Evolutionary conservation across 1,284 basidiomycete genomes (phyloP), one percentile per base, ranked within the genome.

Genomic region (Sanghuangporus baumii): DNA sequence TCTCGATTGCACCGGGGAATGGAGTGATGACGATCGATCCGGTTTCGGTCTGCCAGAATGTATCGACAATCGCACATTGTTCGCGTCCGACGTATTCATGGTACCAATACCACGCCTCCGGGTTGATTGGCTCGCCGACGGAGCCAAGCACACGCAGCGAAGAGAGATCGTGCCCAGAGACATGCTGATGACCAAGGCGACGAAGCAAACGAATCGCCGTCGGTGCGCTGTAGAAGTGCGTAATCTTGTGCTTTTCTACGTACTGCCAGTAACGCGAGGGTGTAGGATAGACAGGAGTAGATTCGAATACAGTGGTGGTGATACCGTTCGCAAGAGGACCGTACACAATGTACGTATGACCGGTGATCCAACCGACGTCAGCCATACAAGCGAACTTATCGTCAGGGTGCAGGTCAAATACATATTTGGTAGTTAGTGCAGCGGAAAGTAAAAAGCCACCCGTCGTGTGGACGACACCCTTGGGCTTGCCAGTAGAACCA

Each of bases 91-190:
- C 95, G 72, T 94, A 86, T 71, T 98, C 94, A 75, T 94, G 92
- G 79, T 96, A 98, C 96, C 96, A 98, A 72, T 96, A 86, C 96
- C 97, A 98, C 3, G 96, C 97, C 75, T 98, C 96, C 34, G 96
- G 96, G 78, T 98, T 98, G 81, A 99, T 98, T 6, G 97, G 97
- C 79, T 99, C 96, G 60, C 96, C 97, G 60, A 99, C 96, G 63
- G 84, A 88, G 37, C 96, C 96, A 46, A 99, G 81, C 20, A 97
- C 91, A 65, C 96, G 88, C 65, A 99, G 77, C 38, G 85, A 86
- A 69, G 82, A 86, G 40, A 98, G 83, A 74, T 98, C 94, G 77
- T 96, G 84, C 43, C 84, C 80, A 72, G 93, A 82, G 67, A 96
- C 93, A 73, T 95, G 90, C 64, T 96, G 88, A 68, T 89, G 84